Evolutionary conservation across 371 early-diverging fungal genomes (phyloP), one percentile per base, ranked within the genome.

Genomic region (Dentiscutata heterogama): DNA sequence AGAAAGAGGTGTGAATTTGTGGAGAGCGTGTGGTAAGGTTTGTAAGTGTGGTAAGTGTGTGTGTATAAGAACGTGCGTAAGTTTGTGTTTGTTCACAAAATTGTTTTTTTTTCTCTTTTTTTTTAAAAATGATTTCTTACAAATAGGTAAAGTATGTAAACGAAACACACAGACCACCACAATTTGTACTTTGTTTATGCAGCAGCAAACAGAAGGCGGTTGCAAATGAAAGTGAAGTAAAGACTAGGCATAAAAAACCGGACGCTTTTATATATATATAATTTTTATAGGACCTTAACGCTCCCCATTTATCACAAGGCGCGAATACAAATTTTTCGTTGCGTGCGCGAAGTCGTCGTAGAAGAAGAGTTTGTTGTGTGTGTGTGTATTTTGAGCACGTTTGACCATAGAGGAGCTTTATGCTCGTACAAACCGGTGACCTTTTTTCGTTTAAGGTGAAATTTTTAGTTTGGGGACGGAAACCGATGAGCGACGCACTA

Each of bases 91-190:
- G 58, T 25, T 18, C 18, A 35, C 39, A 42, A 61, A 63, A 61
- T 77, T 22, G 50, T 27, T 46, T 42, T 50, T 51, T 42, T 72
- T 50, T 72, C 20, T 72, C 50, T 35, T 61, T 22, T 54, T 35
- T 60, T 31, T 22, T 46, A 35, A 68, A 39, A 68, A 13, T 39
- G 35, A 35, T 70, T 68, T 42, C 13, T 35, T 42, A 39, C 42
- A 27, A 61, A 25, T 4, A 42, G 63, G 50, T 58, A 13, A 63
- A 46, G n/a, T 18, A 61, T 77, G 25, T 42, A 77, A 77, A 31
- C 61, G 58, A 61, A 77, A 77, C 77, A 77, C 77, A 77, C 77
- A 77, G 77, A 77, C 77, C 77, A 77, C 77, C 77, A 77, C 77
- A 77, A 61, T 61, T 63, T 72, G 63, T 61, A 61, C 58, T 42